Evolutionary conservation across 371 early-diverging fungal species (phyloP), one percentile per base, ranked within the genome.

Genomic region (Mucor sp.): DNA sequence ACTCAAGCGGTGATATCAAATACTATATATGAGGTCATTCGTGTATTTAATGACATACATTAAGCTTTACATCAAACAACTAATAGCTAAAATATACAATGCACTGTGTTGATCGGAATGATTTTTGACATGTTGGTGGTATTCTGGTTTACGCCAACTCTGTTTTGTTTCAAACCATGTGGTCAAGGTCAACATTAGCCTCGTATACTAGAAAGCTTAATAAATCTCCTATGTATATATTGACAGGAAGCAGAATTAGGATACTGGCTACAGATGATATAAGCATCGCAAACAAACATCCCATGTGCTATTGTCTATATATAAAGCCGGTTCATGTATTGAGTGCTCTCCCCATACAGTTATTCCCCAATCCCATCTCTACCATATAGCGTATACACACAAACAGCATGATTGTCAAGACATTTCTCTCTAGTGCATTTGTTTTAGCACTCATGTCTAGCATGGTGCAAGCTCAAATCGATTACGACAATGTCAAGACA

Each of bases 391-490:
- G n/a, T 47, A 25, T 15, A 27, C 9, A 50, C 2, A 55, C 5
- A 11, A 2, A 35, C 37, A 63, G 9, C 37, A 50, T 37, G 53
- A 19, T 43, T 23, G n/a, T 12, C 12, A 62, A 41, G 27, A 35
- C 35, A 23, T 23, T 33, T 33, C 30, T 57, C 21, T 57, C 57
- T 9, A 57, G 33, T 19, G 57, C 57, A 6, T 57, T 62, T 30
- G n/a, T 44, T 33, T 33, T 48, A 32, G 62, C 41, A 32, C n/a
- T 48, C 30, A 33, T 62, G 44, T 60, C 41, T 6, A 28, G 25
- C 30, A n/a, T 60, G 27, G 60, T 60, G 0, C 60, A 43, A 21
- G 41, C n/a, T 48, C 48, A 61, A 61, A 39, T 41, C 23, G 55
- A 23, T 19, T 25, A 25, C 7, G 6, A 30, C n/a, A 48, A 50